Evolutionary conservation across 345 rosid genomes (phyloP), one percentile per base, ranked within the genome.

Genomic region (Arabidopsis arenosa): DNA sequence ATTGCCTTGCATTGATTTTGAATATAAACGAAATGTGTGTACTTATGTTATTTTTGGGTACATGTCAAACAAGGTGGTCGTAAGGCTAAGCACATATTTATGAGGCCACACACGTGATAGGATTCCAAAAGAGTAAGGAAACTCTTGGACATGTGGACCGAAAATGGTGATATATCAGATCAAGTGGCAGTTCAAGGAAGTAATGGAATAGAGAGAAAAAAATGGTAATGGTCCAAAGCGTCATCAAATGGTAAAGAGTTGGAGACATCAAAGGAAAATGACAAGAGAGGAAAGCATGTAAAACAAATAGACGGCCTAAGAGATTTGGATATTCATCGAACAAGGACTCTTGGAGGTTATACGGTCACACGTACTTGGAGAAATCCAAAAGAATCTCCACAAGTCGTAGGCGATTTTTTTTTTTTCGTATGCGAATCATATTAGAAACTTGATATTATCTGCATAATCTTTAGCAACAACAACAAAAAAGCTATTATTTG

Each of bases 21-120:
- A 15, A 48, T 17, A 17, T 2, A 17, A 21, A 48, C 7, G 10
- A 45, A 45, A 7, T 8, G 11, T 7, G 53, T 48, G 53, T 17
- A 23, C 26, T 23, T 15, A 15, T 47, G 17, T 44, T n/a, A 44
- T 5, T 44, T 14, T 48, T 44, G 21, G 23, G 52, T 15, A 70
- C 74, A 45, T 57, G 66, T 35, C 74, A 57, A 70, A 70, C 44
- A 58, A 44, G 14, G 56, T 30, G 54, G 11, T 39, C 41, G 6
- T 18, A 61, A 28, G 35, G 35, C 49, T 61, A 73, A 63, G 13
- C 70, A 63, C 36, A 43, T 6, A 32, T 30, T 41, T 41, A 44
- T 54, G 56, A 73, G 70, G 77, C 54, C 70, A 63, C 53, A 63
- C 53, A 18, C 55, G 36, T 73, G 65, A n/a, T n/a, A n/a, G n/a